Evolutionary conservation across 1,284 basidiomycete genomes (phyloP), one percentile per base, ranked within the genome.

Genomic region (Moesziomyces parantarcticus): DNA sequence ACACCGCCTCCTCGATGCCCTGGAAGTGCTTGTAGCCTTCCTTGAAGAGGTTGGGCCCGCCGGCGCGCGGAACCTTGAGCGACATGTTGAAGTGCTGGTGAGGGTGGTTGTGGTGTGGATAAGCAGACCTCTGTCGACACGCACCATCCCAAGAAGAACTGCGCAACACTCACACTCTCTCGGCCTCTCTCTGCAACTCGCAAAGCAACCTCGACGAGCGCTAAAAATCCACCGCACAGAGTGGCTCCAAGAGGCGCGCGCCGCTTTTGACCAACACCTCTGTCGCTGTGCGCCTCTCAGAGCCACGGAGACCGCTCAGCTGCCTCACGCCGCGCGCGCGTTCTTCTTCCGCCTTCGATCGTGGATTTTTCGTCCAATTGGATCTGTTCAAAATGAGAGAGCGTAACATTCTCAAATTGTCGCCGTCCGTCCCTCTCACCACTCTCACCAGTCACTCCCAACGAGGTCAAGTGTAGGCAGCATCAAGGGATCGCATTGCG

Each of bases 31-130:
- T 84, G 58, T 79, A 75, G 48, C 70, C 67, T 36, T 75, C 75
- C 85, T 97, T 97, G 88, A 97, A 97, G 48, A 98, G 89, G 85
- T 93, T 93, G 44, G 95, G 85, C 75, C 92, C 92, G 82, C 90
- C 92, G 45, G 91, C 88, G 85, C 94, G 94, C 47, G 95, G 95
- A 26, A 98, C 93, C 88, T 95, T 94, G 81, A 97, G 88, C 70
- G 93, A 90, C 94, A 97, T 97, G 47, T 46, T 81, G 63, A 20
- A n/a, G n/a, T n/a, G n/a, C n/a, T 26, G 22, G 36, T 41, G 25
- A 21, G 43, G 44, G 5, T 39, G 55, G 36, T 40, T 43, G 18
- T 47, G 54, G 25, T 45, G 44, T 10, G n/a, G n/a, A n/a, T n/a
- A n/a, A n/a, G n/a, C n/a, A n/a, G 41, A 32, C 11, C 29, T 5